phyloP scores from a whole-genome alignment of 257 asterid species.

The Schizonepeta tenuifolia region DNA sequence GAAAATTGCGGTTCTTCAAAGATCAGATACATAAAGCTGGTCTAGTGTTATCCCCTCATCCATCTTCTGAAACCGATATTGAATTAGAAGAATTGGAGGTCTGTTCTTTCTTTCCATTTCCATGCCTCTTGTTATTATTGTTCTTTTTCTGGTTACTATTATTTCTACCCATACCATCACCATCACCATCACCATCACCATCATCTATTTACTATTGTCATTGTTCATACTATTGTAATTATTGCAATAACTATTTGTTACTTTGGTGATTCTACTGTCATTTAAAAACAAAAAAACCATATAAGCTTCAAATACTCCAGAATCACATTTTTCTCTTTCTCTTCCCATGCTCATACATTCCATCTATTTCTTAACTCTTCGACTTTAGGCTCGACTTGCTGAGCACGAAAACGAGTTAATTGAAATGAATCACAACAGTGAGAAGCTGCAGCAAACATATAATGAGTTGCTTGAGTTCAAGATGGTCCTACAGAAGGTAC shows the following conservation, averaged over 20 bases:
- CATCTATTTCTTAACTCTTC: constrained; percentile 17
- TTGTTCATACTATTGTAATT: not conserved
- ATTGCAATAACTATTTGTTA: not conserved
- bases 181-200: not conserved
- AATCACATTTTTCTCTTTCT: constrained; percentile 5
- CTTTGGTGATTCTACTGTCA: not conserved
- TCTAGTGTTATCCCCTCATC: constrained; percentile 61
- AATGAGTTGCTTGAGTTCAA: constrained; percentile 97
- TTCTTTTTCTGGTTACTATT: constrained; percentile 4
- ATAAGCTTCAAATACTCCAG: not conserved
- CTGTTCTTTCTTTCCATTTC: constrained; percentile 20
- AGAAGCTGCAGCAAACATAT: constrained; percentile 82
- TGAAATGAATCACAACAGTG: constrained; percentile 92
- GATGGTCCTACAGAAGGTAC: constrained; percentile 97
- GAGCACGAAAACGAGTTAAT: constrained; percentile 94
- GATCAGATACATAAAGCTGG: constrained; percentile 96
- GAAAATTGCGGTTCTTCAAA: constrained; percentile 80
- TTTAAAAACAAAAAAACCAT: not conserved
- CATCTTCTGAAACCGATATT: constrained; percentile 82
- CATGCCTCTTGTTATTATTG: not conserved
- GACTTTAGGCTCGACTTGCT: constrained; percentile 60
- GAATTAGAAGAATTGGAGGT: constrained; percentile 98
- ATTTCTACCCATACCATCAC: not conserved
- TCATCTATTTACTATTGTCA: not conserved
- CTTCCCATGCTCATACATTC: constrained; percentile 18